Percentiles rank a stretch among this genome's conserved stretches.
Conservation (phyloP, 176 grass and related monocot species). For the Metroxylon sagu region DNA sequence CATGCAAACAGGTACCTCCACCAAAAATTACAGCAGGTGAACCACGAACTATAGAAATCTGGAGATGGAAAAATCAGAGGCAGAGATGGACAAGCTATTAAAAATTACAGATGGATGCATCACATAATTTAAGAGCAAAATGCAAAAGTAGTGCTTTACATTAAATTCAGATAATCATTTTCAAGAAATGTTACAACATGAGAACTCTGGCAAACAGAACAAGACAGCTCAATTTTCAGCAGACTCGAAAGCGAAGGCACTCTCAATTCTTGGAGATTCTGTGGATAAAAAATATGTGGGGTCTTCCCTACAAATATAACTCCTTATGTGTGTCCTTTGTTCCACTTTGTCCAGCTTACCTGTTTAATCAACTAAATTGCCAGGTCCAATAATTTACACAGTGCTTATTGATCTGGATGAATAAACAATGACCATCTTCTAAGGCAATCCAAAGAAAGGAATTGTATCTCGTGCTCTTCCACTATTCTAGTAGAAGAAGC, state of each 20-base stretch:
- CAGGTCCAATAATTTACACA: slow-evolving; percentile 70
- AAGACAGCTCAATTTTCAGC: slow-evolving; percentile 38
- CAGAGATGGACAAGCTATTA: no score
- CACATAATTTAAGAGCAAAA: no score
- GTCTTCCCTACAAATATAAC: not conserved
- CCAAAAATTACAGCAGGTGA: slow-evolving; percentile 66
- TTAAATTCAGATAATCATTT: no score
- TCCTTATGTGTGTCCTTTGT: not conserved
- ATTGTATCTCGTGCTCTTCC: slow-evolving; percentile 23
- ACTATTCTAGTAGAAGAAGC: slow-evolving; percentile 14
- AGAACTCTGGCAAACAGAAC: slow-evolving; percentile 66
- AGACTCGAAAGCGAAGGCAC: slow-evolving; percentile 38
- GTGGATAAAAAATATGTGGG: slow-evolving; percentile 42
- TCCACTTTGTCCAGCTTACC: not conserved
- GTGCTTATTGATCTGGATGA: slow-evolving; percentile 63
- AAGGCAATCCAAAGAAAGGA: slow-evolving; percentile 40
- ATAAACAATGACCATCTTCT: slow-evolving; percentile 52
- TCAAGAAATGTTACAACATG: slow-evolving; percentile 42
- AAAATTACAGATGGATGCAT: no score
- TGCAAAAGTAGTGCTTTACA: no score
- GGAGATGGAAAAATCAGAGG: no score
- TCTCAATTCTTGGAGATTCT: slow-evolving; percentile 62
- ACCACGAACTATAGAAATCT: not conserved
- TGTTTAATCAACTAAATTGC: not conserved
- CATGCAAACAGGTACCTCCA: slow-evolving; percentile 86